A percentile compares a stretch with the other conserved stretches of the same genome.
phyloP scores from a whole-genome alignment of 768 basidiomycete genomes.

The Tubosaeta brunneosetosa region DNA sequence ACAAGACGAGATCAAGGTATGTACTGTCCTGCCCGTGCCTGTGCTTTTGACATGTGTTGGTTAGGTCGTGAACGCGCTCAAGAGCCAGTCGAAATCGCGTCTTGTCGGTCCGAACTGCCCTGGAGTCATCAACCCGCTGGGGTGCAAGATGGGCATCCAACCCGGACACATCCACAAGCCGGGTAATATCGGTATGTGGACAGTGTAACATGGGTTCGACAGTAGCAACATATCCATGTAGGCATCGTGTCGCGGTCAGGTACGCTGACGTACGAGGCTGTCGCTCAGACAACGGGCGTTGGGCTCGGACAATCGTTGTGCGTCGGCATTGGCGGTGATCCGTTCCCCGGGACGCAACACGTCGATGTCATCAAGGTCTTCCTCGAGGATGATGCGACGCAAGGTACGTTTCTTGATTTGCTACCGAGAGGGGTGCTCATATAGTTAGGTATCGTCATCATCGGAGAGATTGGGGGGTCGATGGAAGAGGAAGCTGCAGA shows the following conservation, averaged over 20 bases:
- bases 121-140: slow-evolving; percentile 93
- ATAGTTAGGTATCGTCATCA: slow-evolving; percentile 81
- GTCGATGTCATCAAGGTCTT: slow-evolving; percentile 95
- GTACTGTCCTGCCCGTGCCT: slow-evolving; percentile 17
- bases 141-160: slow-evolving; percentile 99
- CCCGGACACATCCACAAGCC: slow-evolving; percentile 97
- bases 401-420: slow-evolving; percentile 47
- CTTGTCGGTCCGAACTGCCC: slow-evolving; percentile 99
- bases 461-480: slow-evolving; percentile 97
- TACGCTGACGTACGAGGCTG: slow-evolving; percentile 97
- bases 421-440: slow-evolving; percentile 1
- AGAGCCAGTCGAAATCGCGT: slow-evolving; percentile 89
- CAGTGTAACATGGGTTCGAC: not conserved
- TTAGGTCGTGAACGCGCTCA: slow-evolving; percentile 90
- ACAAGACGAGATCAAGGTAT: slow-evolving; percentile 87
- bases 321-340: slow-evolving; percentile 96
- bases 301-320: slow-evolving; percentile 96
- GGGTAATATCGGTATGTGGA: slow-evolving; percentile 80
- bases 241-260: slow-evolving; percentile 95
- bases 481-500: slow-evolving; percentile 99
- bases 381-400: slow-evolving; percentile 89
- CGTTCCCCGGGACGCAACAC: slow-evolving; percentile 95
- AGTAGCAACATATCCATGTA: slow-evolving; percentile 23
- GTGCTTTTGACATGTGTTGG: not conserved
- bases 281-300: slow-evolving; percentile 92